Evolutionary conservation across 257 asterid species (phyloP).

Genomic region (Verbena officinalis): DNA sequence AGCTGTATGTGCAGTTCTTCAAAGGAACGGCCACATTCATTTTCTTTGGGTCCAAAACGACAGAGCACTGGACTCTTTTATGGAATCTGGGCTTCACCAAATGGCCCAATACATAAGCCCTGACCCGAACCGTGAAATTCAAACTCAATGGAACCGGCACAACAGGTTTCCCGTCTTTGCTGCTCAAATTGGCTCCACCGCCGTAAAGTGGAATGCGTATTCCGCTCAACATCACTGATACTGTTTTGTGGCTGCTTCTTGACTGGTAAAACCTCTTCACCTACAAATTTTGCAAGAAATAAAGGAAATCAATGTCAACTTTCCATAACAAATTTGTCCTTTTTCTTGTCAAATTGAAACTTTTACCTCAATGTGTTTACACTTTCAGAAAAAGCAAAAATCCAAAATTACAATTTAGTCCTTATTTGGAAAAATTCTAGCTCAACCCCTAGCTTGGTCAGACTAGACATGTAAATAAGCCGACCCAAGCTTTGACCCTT

Average conservation of each 20-base stretch:
- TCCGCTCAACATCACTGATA: constrained; percentile 55
- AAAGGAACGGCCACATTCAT: constrained; percentile 61
- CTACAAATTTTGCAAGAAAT: constrained; percentile 39
- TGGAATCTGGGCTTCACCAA: constrained; percentile 76
- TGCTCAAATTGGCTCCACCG: constrained; percentile 68
- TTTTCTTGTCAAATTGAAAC: too few species aligned
- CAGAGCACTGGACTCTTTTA: constrained; percentile 55
- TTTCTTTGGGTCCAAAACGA: constrained; percentile 64
- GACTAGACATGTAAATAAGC: too few species aligned
- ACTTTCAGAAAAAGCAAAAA: too few species aligned
- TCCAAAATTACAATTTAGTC: too few species aligned
- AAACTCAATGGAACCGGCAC: constrained; percentile 59
- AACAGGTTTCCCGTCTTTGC: constrained; percentile 56
- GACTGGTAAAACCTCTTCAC: constrained; percentile 68
- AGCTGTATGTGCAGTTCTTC: constrained; percentile 56
- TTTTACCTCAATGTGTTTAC: too few species aligned
- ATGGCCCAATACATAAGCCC: constrained; percentile 81
- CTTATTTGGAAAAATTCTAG: too few species aligned
- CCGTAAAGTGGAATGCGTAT: constrained; percentile 73
- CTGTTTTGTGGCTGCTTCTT: constrained; percentile 63
- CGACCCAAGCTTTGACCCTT: too few species aligned
- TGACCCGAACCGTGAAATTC: constrained; percentile 65
- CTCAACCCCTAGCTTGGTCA: too few species aligned
- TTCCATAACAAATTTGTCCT: too few species aligned
- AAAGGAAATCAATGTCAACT: background rate